phyloP scores from a whole-genome alignment of 2,329 filamentous ascomycete species.

The Lachnellula occidentalis region DNA sequence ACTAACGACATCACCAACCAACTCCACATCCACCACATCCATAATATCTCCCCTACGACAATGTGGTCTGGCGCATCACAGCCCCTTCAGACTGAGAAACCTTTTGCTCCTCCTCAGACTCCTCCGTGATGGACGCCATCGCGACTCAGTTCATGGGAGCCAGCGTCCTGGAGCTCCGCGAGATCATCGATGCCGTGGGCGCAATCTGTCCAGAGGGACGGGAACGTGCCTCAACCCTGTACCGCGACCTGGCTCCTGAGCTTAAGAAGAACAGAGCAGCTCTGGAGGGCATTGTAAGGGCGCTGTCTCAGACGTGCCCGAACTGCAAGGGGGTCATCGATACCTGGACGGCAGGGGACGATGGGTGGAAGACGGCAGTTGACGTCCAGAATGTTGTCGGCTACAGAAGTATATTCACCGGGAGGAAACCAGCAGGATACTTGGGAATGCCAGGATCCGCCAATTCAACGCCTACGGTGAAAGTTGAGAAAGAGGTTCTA shows the following conservation, averaged over 20 bases:
- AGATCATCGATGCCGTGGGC: background rate
- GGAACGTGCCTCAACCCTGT: background rate
- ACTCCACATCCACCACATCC: too few relatives aligned
- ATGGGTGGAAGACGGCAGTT: background rate
- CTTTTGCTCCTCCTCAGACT: background rate
- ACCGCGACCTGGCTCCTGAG: background rate
- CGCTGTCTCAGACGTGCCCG: background rate
- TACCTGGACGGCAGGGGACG: background rate
- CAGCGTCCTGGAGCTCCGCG: background rate
- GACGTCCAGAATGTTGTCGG: background rate
- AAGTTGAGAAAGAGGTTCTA: background rate
- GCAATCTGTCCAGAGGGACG: background rate
- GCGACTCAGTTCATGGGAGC: background rate
- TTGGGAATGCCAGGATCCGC: background rate
- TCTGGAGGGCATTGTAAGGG: background rate
- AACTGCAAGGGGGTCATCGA: background rate
- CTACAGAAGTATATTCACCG: background rate
- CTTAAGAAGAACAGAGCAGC: background rate
- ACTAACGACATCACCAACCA: too few relatives aligned
- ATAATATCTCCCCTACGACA: too few relatives aligned
- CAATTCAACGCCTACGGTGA: background rate
- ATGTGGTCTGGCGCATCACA: too few relatives aligned
- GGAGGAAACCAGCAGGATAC: background rate
- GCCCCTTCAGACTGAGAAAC: too few relatives aligned
- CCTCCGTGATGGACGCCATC: background rate